phyloP scores from a whole-genome alignment of 2,329 filamentous ascomycete genomes.

The Xylaria sp. region DNA sequence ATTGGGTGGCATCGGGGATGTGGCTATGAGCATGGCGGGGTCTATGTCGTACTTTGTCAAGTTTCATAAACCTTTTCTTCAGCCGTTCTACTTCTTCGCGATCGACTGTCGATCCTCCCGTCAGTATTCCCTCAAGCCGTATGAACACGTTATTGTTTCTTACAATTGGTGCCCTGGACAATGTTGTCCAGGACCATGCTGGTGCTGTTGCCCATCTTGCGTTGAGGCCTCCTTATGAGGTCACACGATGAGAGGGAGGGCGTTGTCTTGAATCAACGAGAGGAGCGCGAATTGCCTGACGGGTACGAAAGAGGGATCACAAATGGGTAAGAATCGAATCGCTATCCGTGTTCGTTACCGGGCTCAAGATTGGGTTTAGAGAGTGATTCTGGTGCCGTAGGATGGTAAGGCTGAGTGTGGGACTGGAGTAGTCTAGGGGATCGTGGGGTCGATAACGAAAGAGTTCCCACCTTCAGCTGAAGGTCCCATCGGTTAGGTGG shows the following conservation, averaged over 20 bases:
- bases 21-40: constrained; percentile 7
- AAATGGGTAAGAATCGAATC: background rate
- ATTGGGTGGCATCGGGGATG: background rate
- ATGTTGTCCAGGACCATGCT: constrained; percentile 91
- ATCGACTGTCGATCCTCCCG: constrained; percentile 73
- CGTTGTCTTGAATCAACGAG: constrained; percentile 3
- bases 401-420: constrained; percentile 36
- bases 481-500: background rate
- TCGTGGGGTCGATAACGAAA: constrained; percentile 27
- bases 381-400: constrained; percentile 18
- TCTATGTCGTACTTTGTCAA: constrained; percentile 80
- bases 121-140: constrained; percentile 11
- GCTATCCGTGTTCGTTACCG: background rate
- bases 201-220: constrained; percentile 73
- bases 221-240: constrained; percentile 35
- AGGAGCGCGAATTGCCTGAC: background rate
- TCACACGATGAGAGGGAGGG: constrained; percentile 28
- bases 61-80: constrained; percentile 98
- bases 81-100: constrained; percentile 96
- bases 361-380: constrained; percentile 15
- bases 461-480: background rate
- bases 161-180: constrained; percentile 96
- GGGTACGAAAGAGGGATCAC: background rate
- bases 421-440: background rate
- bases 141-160: constrained; percentile 46